Evolutionary conservation across 495 filamentous ascomycete genomes (phyloP).

Genomic region (Hypoxylon fuscum): DNA sequence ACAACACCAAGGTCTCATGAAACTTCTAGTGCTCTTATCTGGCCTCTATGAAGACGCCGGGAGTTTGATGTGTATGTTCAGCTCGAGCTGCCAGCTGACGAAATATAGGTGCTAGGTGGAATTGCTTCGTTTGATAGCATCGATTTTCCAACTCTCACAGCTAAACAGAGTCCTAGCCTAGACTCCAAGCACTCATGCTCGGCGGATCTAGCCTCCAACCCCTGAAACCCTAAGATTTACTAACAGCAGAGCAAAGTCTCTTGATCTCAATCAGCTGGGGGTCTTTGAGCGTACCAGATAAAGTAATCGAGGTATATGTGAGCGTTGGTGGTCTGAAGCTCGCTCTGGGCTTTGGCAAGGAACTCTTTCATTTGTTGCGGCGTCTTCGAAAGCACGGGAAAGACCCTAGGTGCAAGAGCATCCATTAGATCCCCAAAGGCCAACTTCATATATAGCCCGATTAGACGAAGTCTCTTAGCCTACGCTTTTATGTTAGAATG

Average conservation of each 20-base stretch:
- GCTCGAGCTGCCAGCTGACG: too few species aligned
- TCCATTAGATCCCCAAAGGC: constrained; percentile 60
- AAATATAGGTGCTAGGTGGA: too few species aligned
- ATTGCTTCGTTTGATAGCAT: too few species aligned
- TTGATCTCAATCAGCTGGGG: constrained; percentile 5
- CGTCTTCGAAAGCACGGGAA: constrained; percentile 51
- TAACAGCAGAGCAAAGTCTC: not conserved
- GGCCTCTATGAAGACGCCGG: too few species aligned
- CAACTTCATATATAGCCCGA: constrained; percentile 60
- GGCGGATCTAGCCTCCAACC: too few species aligned
- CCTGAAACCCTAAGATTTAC: too few species aligned
- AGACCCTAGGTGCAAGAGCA: constrained; percentile 59
- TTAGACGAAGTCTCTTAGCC: constrained; percentile 61
- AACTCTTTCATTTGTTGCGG: constrained; percentile 43
- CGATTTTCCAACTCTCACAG: too few species aligned
- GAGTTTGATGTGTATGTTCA: too few species aligned
- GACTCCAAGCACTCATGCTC: too few species aligned
- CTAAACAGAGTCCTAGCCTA: too few species aligned
- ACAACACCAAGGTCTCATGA: too few species aligned
- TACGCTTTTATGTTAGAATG: not conserved
- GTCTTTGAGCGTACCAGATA: constrained; percentile 53
- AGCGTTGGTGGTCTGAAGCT: constrained; percentile 38
- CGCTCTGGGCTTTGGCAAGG: constrained; percentile 40
- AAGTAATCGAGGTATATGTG: constrained; percentile 53
- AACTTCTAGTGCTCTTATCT: too few species aligned